Conservation (phyloP, 495 filamentous ascomycete species). For the Penicillium macrosclerotiorum region DNA sequence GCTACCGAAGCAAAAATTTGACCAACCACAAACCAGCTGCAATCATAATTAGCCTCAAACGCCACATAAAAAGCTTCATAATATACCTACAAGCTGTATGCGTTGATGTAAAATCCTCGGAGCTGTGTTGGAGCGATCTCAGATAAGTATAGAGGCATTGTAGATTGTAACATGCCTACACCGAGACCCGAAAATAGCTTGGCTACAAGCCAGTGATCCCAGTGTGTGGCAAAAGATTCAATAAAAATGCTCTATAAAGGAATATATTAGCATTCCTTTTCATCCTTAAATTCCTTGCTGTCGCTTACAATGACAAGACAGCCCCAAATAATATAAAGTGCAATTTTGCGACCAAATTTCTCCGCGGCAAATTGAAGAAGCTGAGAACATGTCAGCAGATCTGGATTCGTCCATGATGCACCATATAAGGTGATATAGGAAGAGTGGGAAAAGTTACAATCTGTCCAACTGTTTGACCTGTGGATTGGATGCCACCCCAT, state of each 20-base stretch:
- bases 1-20: slow-evolving; percentile 42
- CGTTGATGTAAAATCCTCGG: slow-evolving; percentile 39
- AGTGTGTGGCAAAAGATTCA: slow-evolving; percentile 35
- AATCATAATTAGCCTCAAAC: not conserved
- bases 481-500: slow-evolving; percentile 41
- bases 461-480: slow-evolving; percentile 36
- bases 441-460: slow-evolving; percentile 14
- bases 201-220: slow-evolving; percentile 40
- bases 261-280: no score
- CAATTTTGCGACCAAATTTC: slow-evolving; percentile 29
- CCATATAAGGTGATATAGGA: not conserved
- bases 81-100: slow-evolving; percentile 33
- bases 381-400: slow-evolving; percentile 6
- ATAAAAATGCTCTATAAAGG: slow-evolving; percentile 31
- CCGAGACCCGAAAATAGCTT: slow-evolving; percentile 43
- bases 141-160: slow-evolving; percentile 40
- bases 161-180: slow-evolving; percentile 42
- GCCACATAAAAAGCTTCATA: not conserved
- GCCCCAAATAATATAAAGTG: slow-evolving; percentile 32
- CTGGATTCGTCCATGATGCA: no score
- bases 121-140: slow-evolving; percentile 40
- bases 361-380: slow-evolving; percentile 34
- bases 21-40: slow-evolving; percentile 41
- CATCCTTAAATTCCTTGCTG: no score
- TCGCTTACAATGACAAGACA: slow-evolving; percentile 18